These are phyloP conservation scores for Vigna mungo DNA, from an alignment of 306 rosid species.

Conservation along the genomic window DNA sequence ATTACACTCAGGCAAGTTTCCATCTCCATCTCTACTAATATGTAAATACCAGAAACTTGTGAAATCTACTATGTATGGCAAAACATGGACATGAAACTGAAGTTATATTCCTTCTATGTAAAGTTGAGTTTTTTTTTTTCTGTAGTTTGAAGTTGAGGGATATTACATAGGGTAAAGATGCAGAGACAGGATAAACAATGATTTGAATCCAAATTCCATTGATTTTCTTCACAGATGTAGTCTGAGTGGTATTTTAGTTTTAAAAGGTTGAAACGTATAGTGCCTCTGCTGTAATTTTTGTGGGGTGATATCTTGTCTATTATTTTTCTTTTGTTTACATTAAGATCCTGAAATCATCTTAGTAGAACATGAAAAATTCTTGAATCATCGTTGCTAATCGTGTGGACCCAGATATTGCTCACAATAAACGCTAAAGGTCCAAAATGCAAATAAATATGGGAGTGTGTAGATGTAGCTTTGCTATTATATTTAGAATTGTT, in stretches of 20 bases:
- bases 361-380: constrained; percentile 1
- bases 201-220: no score
- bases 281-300: background rate
- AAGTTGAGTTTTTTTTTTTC: background rate
- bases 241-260: constrained; percentile 23
- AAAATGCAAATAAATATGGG: background rate
- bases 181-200: background rate
- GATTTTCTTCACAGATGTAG: no score
- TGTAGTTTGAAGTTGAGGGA: constrained; percentile 14
- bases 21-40: background rate
- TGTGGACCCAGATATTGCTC: constrained; percentile 5
- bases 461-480: background rate
- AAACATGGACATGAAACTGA: background rate
- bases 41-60: constrained; percentile 13
- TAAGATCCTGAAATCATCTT: background rate
- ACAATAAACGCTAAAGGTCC: background rate
- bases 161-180: background rate
- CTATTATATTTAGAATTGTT: constrained; percentile 26
- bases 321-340: background rate
- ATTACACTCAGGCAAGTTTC: constrained; percentile 1
- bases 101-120: background rate
- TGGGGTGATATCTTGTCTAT: background rate
- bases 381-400: background rate
- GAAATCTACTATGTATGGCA: constrained; percentile 9
- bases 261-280: background rate